These are phyloP conservation scores for Cercospora zeina DNA, from an alignment of 2,329 filamentous ascomycete genomes.

Conservation along the genomic window DNA sequence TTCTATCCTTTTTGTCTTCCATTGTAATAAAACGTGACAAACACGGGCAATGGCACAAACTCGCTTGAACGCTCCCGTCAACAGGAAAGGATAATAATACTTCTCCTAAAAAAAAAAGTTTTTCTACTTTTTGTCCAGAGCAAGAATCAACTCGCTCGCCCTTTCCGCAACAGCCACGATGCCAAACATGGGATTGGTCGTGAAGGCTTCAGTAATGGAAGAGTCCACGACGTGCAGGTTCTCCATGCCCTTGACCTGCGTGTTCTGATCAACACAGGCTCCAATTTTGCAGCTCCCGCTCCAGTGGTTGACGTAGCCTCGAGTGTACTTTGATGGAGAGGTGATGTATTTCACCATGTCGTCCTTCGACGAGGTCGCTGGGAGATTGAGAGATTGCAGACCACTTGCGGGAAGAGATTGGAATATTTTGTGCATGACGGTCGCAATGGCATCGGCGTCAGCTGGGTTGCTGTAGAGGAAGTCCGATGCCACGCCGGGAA, in stretches of 20 bases:
- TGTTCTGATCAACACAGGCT: slow-evolving; percentile 51
- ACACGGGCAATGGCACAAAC: neutral
- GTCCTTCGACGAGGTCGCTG: slow-evolving; percentile 48
- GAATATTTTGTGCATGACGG: slow-evolving; percentile 56
- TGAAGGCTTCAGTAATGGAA: slow-evolving; percentile 53
- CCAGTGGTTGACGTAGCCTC: slow-evolving; percentile 57
- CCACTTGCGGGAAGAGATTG: slow-evolving; percentile 46
- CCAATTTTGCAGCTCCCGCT: slow-evolving; percentile 55
- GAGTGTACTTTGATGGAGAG: slow-evolving; percentile 50
- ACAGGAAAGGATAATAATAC: no score
- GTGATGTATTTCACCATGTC: slow-evolving; percentile 56
- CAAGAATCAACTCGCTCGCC: slow-evolving; percentile 53
- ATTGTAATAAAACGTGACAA: no score
- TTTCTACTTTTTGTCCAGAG: slow-evolving; percentile 25
- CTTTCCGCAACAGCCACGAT: slow-evolving; percentile 57
- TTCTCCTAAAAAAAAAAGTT: no score
- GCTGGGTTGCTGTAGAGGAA: slow-evolving; percentile 54
- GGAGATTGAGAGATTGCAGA: slow-evolving; percentile 53
- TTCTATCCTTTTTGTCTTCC: no score
- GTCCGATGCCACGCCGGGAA: slow-evolving; percentile 53
- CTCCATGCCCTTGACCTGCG: slow-evolving; percentile 51
- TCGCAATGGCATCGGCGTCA: slow-evolving; percentile 53
- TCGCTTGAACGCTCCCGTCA: slow-evolving; percentile 15
- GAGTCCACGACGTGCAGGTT: slow-evolving; percentile 57
- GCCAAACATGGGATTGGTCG: slow-evolving; percentile 57